Evolutionary conservation across 768 basidiomycete species (phyloP).

Genomic region (Tricholoma sp.): DNA sequence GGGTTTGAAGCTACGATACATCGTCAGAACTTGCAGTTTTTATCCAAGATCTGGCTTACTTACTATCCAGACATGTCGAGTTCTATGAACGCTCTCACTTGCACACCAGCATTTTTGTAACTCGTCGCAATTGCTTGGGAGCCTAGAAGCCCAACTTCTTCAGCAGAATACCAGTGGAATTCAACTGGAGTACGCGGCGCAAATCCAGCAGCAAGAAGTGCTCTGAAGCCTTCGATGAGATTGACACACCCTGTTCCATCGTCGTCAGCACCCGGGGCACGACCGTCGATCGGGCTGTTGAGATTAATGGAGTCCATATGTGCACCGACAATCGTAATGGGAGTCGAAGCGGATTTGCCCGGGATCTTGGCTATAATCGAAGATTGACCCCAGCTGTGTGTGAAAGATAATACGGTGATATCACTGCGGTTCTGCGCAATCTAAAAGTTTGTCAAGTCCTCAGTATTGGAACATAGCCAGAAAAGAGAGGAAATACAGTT

Average conservation of each 20-base stretch:
- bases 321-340: constrained; percentile 33
- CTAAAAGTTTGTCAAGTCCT: neutral
- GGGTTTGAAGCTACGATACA: constrained; percentile 36
- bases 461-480: neutral
- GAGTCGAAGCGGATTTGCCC: constrained; percentile 24
- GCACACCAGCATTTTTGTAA: constrained; percentile 39
- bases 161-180: constrained; percentile 45
- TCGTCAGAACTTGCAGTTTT: neutral
- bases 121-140: constrained; percentile 48
- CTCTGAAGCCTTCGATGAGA: constrained; percentile 37
- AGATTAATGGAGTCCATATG: constrained; percentile 41
- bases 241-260: constrained; percentile 44
- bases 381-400: constrained; percentile 29
- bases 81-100: constrained; percentile 47
- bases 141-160: constrained; percentile 43
- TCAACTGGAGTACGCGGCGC: constrained; percentile 36
- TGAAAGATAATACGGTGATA: constrained; percentile 24
- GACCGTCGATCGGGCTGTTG: constrained; percentile 31
- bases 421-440: constrained; percentile 18
- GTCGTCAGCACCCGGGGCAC: constrained; percentile 47
- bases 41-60: constrained; percentile 15
- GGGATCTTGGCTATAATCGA: constrained; percentile 34
- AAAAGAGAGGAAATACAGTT: constrained; percentile 11
- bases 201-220: constrained; percentile 34
- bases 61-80: constrained; percentile 38